These are phyloP conservation scores for Plenodomus lindquistii DNA, from an alignment of 2,329 filamentous ascomycete genomes.

Conservation along the genomic window DNA sequence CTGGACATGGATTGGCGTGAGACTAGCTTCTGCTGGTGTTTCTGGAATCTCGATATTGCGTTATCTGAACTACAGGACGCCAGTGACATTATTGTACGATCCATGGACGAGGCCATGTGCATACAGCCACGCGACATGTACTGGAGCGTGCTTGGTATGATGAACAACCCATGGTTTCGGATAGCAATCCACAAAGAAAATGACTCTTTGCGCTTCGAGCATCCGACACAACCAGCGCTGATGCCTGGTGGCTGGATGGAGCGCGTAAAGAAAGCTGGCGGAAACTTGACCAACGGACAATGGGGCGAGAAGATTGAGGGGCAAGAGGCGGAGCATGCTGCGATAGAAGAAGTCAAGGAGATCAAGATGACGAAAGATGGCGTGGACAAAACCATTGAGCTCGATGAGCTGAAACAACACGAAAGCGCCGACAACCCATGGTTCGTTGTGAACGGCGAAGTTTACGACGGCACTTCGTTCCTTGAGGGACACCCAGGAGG, in stretches of 20 bases:
- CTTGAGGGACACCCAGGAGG: constrained; percentile 84
- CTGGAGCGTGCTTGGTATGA: constrained; percentile 94
- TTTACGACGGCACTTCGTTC: constrained; percentile 84
- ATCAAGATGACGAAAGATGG: constrained; percentile 77
- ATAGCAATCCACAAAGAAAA: constrained; percentile 74
- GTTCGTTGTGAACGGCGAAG: constrained; percentile 87
- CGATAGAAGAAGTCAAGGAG: constrained; percentile 61
- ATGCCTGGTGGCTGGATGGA: constrained; percentile 93
- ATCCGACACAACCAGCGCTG: constrained; percentile 80
- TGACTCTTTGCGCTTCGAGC: constrained; percentile 72
- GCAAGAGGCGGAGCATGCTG: constrained; percentile 48
- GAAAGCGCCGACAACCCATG: constrained; percentile 69
- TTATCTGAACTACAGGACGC: constrained; percentile 64
- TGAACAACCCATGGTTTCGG: constrained; percentile 96
- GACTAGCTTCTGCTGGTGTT: constrained; percentile 87
- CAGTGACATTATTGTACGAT: constrained; percentile 76
- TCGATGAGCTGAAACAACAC: constrained; percentile 74
- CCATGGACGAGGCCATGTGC: constrained; percentile 89
- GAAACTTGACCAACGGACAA: constrained; percentile 76
- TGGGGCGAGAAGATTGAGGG: constrained; percentile 76
- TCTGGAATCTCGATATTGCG: constrained; percentile 77
- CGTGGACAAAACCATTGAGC: constrained; percentile 64
- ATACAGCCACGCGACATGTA: constrained; percentile 92
- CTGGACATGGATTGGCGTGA: constrained; percentile 84
- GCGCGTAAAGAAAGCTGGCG: constrained; percentile 78